Base-by-base conservation (phyloP, 495 filamentous ascomycete species). In the Xylaria castorea region DNA sequence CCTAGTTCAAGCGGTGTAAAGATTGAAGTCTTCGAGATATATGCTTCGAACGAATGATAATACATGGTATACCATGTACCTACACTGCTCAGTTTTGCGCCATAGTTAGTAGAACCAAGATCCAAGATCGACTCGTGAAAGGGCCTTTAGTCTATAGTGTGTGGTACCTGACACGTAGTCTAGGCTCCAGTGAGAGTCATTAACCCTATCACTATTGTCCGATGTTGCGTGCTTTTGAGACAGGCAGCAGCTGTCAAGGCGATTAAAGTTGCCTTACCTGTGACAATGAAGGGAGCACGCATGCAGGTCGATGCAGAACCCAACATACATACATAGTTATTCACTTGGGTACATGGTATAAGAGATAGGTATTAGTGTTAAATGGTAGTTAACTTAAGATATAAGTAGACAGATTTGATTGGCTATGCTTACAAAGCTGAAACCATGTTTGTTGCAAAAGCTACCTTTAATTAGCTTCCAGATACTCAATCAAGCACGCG, bases 121-220 rank as follows among this genome's bases (percentile, higher is more conserved):
- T 57, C 51, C n/a, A n/a, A n/a, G n/a, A n/a, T n/a, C n/a, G 11
- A 32, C 25, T 57, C 25, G 14, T 57, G 51, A 27, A 57, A 27
- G 14, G 25, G 14, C 9, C 3, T 6, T 16, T 18, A 20, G 44
- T 38, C 36, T 8, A 20, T 5, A 20, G 44, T 50, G 18, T n/a
- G n/a, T n/a, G n/a, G n/a, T n/a, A n/a, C n/a, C n/a, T n/a, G n/a
- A n/a, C n/a, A n/a, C n/a, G n/a, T n/a, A n/a, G 27, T 57, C 53
- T 57, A 32, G 53, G 53, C 53, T 57, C 27, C 53, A 57, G 53
- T 12, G 6, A 57, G 50, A 51, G 48, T 51, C 48, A 51, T 51
- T 6, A 25, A 51, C n/a, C 46, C 14, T 50, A 22, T 50, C 46
- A 14, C 46, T 50, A n/a, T 48, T 48, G 14, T 58, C 53, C 14